Evolutionary conservation across 1,284 basidiomycete genomes (phyloP), one percentile per base, ranked within the genome.

Genomic region (Ustilago curta): DNA sequence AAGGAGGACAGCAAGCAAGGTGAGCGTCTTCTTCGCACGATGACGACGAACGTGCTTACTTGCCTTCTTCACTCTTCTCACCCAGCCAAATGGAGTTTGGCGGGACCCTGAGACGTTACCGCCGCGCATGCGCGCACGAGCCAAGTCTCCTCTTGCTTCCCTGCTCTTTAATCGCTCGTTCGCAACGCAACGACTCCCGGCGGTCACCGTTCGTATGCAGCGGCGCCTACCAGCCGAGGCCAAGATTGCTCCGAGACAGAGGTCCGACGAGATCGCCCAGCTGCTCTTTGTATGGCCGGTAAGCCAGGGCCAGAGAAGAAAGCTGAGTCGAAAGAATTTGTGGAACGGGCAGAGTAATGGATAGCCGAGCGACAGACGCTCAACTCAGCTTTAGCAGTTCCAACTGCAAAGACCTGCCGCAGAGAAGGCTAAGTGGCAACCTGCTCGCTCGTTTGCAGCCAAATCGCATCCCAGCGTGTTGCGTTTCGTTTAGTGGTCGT

Each of bases 101-200:
- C 42, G 50, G 59, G 52, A 55, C 59, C 52, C 53, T 62, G 50
- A 55, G 48, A 39, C 59, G 59, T 55, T 39, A 37, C 29, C 35
- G 27, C 27, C 42, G 19, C 19, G 39, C 14, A 32, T 29, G 40
- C 50, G 44, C 29, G 59, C 59, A 61, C 59, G 37, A 62, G 59
- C 60, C 60, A 48, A 16, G 29, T 25, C 29, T 5, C 23, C 35
- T 14, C 44, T 47, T 16, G 27, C 23, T 12, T 35, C 19, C 12
- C 31, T 25, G 18, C 40, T 39, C 25, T 27, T 14, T 31, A 2
- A 3, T 14, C 27, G 23, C 44, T 31, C n/a, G n/a, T n/a, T n/a
- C n/a, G n/a, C n/a, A n/a, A n/a, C 27, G 27, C 45, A 31, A 8
- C 16, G 16, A 14, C 1, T 16, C 29, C 16, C 7, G 14, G 18